Percentiles rank a stretch among this genome's conserved stretches.
These are phyloP conservation scores for Aschersonia sp. DNA, from an alignment of 2,329 filamentous ascomycete species.

Conservation along the genomic window DNA sequence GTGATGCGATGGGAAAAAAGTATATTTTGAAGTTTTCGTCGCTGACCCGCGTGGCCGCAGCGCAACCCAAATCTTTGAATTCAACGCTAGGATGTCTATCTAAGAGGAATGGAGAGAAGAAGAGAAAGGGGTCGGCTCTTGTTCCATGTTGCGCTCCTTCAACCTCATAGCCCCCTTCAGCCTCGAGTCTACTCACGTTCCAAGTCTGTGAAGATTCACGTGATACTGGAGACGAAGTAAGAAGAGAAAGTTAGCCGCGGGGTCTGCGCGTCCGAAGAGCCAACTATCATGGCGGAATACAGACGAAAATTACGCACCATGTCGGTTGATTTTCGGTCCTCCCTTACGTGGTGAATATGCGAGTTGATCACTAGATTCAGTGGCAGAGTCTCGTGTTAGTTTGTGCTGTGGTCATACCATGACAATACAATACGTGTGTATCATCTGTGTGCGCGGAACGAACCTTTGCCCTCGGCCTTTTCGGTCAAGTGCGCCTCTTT, in stretches of 20 bases:
- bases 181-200: no score
- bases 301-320: slow-evolving; percentile 13
- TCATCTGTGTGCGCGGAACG: background rate
- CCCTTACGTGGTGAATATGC: slow-evolving; percentile 17
- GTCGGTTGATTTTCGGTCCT: slow-evolving; percentile 14
- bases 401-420: no score
- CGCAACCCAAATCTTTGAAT: no score
- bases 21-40: no score
- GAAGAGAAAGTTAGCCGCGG: background rate
- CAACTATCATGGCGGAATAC: background rate
- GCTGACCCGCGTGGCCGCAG: no score
- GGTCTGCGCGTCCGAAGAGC: background rate
- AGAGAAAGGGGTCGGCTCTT: no score
- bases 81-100: no score
- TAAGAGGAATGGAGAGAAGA: no score
- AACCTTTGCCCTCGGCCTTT: slow-evolving; percentile 15
- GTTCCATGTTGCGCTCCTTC: no score
- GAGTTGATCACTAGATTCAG: slow-evolving; percentile 16
- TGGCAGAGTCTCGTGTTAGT: background rate
- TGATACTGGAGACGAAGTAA: slow-evolving; percentile 1
- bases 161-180: no score
- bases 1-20: no score
- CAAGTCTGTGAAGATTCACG: slow-evolving; percentile 2
- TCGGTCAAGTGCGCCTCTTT: slow-evolving; percentile 21
- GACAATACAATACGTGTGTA: background rate